Percentiles rank a stretch among this genome's conserved stretches.
Evolutionary conservation across 306 rosid genomes (phyloP).

Genomic region (Sechiopsis laciniata): DNA sequence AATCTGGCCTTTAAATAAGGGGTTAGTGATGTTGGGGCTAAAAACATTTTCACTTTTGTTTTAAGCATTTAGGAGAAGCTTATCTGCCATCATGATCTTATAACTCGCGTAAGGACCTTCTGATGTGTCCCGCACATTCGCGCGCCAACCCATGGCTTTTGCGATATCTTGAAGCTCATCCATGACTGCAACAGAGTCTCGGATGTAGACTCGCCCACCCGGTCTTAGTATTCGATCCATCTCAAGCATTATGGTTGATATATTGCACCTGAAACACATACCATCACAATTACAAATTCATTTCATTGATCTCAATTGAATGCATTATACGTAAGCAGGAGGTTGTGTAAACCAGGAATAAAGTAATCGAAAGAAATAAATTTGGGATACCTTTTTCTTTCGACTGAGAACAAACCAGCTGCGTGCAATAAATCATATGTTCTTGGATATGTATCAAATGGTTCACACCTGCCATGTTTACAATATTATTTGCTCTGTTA

Average conservation of each 20-base stretch:
- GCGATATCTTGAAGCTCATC: constrained; percentile 56
- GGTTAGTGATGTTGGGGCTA: constrained; percentile 7
- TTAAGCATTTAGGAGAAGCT: constrained; percentile 42
- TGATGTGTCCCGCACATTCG: constrained; percentile 42
- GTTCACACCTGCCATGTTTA: constrained; percentile 64
- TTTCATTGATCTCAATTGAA: not conserved
- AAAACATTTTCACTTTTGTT: not conserved
- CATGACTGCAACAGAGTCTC: constrained; percentile 49
- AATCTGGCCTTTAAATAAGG: not conserved
- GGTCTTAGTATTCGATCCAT: constrained; percentile 86
- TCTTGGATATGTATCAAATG: constrained; percentile 91
- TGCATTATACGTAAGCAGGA: not conserved
- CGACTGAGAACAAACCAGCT: constrained; percentile 68
- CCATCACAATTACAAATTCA: constrained; percentile 10
- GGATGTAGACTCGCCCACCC: constrained; percentile 73
- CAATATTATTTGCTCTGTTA: constrained; percentile 23
- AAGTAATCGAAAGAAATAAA: not conserved
- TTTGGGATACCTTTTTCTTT: constrained; percentile 49
- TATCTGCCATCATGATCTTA: constrained; percentile 68
- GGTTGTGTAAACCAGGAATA: not conserved
- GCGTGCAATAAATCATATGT: constrained; percentile 82
- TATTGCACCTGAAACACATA: constrained; percentile 50
- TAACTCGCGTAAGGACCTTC: constrained; percentile 85
- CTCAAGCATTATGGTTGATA: constrained; percentile 77
- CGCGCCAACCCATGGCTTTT: constrained; percentile 50